Conservation (phyloP, 225 moss, liverwort and hornwort species). For the Antitrichia curtipendula region DNA sequence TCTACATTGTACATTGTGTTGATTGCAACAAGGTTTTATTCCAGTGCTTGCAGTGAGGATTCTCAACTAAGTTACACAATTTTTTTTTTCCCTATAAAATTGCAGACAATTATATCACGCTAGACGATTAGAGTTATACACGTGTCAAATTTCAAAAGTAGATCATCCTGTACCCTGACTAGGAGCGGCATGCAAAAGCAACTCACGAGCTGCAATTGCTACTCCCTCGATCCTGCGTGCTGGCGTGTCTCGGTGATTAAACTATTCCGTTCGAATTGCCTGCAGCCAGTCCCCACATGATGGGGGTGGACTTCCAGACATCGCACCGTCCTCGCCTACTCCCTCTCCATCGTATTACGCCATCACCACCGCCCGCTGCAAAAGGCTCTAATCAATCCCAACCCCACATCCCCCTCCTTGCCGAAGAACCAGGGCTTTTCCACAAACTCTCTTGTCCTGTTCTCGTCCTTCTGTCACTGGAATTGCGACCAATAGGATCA, state of each 20-base stretch:
- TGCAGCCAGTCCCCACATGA: neutral
- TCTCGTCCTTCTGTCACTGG: too few relatives aligned
- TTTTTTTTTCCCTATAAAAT: neutral
- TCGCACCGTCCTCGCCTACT: too few relatives aligned
- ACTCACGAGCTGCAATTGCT: too few relatives aligned
- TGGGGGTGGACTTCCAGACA: neutral
- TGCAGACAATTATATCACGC: too few relatives aligned
- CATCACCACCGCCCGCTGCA: neutral
- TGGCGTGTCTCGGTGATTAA: neutral
- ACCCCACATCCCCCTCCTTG: neutral
- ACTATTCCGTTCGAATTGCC: neutral
- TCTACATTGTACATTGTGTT: too few relatives aligned
- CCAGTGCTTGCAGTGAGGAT: too few relatives aligned
- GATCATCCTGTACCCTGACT: too few relatives aligned
- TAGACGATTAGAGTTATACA: neutral
- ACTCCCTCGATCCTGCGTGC: neutral
- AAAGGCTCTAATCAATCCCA: neutral
- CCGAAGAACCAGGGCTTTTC: neutral
- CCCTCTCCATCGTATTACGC: rapidly evolving
- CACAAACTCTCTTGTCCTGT: too few relatives aligned
- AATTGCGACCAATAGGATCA: too few relatives aligned
- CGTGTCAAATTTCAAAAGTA: neutral
- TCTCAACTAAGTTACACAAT: too few relatives aligned
- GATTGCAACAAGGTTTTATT: too few relatives aligned
- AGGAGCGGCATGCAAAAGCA: too few relatives aligned